These are phyloP conservation scores for Emydomyces testavorans DNA, from an alignment of 2,329 filamentous ascomycete species.

Conservation along the genomic window DNA sequence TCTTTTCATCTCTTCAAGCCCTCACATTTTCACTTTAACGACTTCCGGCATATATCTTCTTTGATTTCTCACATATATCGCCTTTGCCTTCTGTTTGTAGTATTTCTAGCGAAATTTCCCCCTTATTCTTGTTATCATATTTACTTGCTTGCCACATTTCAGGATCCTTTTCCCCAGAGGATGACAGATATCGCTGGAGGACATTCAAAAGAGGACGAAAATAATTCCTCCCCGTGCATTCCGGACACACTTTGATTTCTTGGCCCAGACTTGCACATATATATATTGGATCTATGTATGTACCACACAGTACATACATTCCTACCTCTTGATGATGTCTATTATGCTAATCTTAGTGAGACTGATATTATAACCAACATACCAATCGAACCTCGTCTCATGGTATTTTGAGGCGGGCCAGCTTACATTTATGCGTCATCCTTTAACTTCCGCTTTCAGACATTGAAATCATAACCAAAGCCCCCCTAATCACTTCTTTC, in stretches of 20 bases:
- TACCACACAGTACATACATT: neutral
- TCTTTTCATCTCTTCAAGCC: neutral
- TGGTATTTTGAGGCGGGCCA: neutral
- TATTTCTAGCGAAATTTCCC: neutral
- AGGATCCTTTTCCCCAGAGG: neutral
- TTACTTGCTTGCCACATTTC: neutral
- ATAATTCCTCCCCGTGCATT: neutral
- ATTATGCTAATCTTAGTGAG: neutral
- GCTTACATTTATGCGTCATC: too few relatives aligned
- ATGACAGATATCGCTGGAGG: neutral
- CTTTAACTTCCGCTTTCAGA: too few relatives aligned
- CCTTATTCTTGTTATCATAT: neutral
- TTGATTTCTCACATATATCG: neutral
- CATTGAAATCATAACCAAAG: too few relatives aligned
- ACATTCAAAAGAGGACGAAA: neutral
- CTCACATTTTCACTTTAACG: neutral
- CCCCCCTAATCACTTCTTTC: too few relatives aligned
- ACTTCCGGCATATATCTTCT: neutral
- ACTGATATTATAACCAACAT: neutral
- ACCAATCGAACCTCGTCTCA: neutral
- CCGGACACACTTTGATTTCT: too few relatives aligned
- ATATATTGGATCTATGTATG: too few relatives aligned
- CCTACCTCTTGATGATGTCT: neutral
- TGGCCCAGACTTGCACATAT: too few relatives aligned
- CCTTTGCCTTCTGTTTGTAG: neutral